phyloP scores from a whole-genome alignment of 371 early-diverging fungal genomes.

The Mortierella polycephala region DNA sequence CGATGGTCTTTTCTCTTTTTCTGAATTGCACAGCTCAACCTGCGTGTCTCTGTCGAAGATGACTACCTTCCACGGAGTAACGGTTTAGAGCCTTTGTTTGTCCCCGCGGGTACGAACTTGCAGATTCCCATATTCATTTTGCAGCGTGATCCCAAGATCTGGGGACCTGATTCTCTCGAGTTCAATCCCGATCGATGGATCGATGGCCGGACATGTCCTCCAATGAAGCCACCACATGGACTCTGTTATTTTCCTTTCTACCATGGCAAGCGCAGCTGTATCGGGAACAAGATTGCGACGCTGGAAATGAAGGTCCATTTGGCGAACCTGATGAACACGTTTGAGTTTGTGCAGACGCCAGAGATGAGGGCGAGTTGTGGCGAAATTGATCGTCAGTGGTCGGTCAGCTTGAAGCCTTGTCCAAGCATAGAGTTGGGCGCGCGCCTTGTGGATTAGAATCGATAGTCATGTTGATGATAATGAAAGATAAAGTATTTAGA shows the following conservation, averaged over 20 bases:
- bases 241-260: conserved; percentile 51
- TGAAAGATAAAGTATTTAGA: too few species aligned
- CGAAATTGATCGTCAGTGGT: conserved; percentile 37
- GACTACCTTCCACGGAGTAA: conserved; percentile 40
- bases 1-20: not conserved
- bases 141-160: conserved; percentile 61
- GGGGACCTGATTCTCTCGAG: conserved; percentile 67
- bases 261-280: conserved; percentile 59
- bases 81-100: conserved; percentile 38
- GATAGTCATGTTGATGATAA: not conserved
- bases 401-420: conserved; percentile 46
- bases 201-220: conserved; percentile 19
- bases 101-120: conserved; percentile 66
- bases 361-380: conserved; percentile 27
- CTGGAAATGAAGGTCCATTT: conserved; percentile 57
- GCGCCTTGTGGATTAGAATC: conserved; percentile 18
- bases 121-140: conserved; percentile 56
- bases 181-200: conserved; percentile 74
- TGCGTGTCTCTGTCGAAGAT: conserved; percentile 45
- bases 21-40: conserved; percentile 22
- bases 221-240: conserved; percentile 35
- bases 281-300: conserved; percentile 56
- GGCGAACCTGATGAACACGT: conserved; percentile 32
- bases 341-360: conserved; percentile 44
- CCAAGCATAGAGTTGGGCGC: conserved; percentile 37